Percentiles rank a stretch among this genome's conserved stretches.
phyloP scores from a whole-genome alignment of 192 early-diverging fungal genomes.

The Backusella morwellensis region DNA sequence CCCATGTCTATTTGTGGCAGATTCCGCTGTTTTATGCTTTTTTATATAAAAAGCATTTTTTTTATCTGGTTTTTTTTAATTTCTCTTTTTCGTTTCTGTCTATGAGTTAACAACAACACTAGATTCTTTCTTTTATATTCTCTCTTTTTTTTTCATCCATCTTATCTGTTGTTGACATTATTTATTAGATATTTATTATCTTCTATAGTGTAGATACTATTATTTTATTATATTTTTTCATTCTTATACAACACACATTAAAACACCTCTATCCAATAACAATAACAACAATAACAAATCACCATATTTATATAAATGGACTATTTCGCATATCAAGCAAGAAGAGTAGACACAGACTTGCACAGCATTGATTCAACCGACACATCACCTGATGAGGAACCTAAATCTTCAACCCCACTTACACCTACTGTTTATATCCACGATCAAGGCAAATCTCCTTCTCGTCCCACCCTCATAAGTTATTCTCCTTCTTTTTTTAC shows the following conservation, averaged over 20 bases:
- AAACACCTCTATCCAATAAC: too few relatives aligned
- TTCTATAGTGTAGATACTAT: not conserved
- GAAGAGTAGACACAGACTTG: not conserved
- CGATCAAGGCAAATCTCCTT: not conserved
- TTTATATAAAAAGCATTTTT: conserved; percentile 8
- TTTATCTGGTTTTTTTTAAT: not conserved
- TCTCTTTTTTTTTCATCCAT: not conserved
- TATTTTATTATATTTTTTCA: not conserved
- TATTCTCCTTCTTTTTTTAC: conserved; percentile 4
- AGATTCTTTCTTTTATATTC: not conserved
- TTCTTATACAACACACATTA: not conserved
- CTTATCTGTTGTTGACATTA: not conserved
- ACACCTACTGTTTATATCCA: conserved; percentile 13
- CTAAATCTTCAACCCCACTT: conserved; percentile 1
- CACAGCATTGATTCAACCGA: not conserved
- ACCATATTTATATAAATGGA: conserved; percentile 8
- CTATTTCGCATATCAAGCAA: conserved; percentile 18
- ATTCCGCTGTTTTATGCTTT: conserved; percentile 4
- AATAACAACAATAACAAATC: not conserved
- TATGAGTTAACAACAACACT: not conserved
- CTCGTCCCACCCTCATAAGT: not conserved
- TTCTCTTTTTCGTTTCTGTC: conserved; percentile 7
- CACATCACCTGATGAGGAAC: not conserved
- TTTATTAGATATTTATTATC: not conserved
- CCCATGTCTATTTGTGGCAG: not conserved